phyloP scores from a whole-genome alignment of 1,284 basidiomycete genomes.

The Clitocybe nebularis region DNA sequence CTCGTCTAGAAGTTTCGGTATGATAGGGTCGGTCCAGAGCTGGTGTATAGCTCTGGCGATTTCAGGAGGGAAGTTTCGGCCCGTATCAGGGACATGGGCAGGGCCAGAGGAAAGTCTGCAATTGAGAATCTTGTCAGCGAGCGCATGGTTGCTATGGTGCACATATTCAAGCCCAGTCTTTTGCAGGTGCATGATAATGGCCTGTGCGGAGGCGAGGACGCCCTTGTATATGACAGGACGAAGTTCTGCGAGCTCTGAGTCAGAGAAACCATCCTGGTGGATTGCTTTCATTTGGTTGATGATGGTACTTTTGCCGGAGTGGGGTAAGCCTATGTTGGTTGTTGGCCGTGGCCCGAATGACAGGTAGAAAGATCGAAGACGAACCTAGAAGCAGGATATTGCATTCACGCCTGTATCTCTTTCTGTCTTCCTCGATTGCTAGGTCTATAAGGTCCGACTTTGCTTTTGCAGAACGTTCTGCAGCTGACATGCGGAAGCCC shows the following conservation, averaged over 20 bases:
- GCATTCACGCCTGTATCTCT: conserved; percentile 83
- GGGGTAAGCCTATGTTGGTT: background rate
- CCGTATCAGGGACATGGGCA: conserved; percentile 31
- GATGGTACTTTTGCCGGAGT: conserved; percentile 90
- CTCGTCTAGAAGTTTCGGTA: conserved; percentile 79
- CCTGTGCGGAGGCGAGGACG: conserved; percentile 87
- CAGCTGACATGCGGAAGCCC: conserved; percentile 62
- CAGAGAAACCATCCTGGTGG: conserved; percentile 88
- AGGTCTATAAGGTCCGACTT: conserved; percentile 71
- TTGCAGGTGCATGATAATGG: conserved; percentile 82
- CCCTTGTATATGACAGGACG: conserved; percentile 82
- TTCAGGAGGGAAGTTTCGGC: conserved; percentile 54
- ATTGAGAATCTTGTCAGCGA: conserved; percentile 60
- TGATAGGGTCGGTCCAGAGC: conserved; percentile 90
- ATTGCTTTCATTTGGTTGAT: conserved; percentile 99
- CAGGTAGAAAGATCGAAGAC: conserved; percentile 28
- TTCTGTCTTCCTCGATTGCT: conserved; percentile 71
- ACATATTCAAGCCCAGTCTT: conserved; percentile 86
- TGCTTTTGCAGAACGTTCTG: conserved; percentile 59
- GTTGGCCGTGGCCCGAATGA: background rate
- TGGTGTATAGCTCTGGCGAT: conserved; percentile 78
- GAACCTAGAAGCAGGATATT: conserved; percentile 89
- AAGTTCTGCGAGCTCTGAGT: conserved; percentile 77
- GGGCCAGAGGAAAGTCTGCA: conserved; percentile 40
- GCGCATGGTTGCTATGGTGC: conserved; percentile 71